Evolutionary conservation across 202 grass and related monocot genomes (phyloP).

Genomic region (Bolboschoenoplectus hybrid): DNA sequence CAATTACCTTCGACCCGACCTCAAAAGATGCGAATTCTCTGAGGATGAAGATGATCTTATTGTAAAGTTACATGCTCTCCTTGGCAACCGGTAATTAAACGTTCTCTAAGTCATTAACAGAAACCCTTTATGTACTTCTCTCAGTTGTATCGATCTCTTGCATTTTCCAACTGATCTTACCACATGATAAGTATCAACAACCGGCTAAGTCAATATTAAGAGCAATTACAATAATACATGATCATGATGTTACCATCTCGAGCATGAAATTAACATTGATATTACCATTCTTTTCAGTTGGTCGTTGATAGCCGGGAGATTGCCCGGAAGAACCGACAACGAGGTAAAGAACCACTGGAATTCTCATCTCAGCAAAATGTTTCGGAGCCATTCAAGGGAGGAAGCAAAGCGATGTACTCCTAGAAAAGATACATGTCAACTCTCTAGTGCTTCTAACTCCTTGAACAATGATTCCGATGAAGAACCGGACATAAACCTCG

Average conservation of each 20-base stretch:
- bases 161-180: background rate
- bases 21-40: conserved; percentile 86
- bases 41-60: conserved; percentile 77
- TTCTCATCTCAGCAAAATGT: conserved; percentile 40
- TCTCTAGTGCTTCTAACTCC: conserved; percentile 3
- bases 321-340: conserved; percentile 50
- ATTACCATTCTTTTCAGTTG: conserved; percentile 40
- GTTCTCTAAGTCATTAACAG: background rate
- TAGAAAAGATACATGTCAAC: background rate
- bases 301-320: conserved; percentile 61
- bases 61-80: conserved; percentile 61
- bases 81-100: conserved; percentile 62
- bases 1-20: conserved; percentile 89
- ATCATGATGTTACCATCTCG: background rate
- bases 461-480: background rate
- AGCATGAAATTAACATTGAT: background rate
- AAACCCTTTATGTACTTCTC: background rate
- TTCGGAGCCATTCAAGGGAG: background rate
- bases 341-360: conserved; percentile 42
- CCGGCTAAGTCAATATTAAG: background rate
- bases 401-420: background rate
- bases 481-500: background rate
- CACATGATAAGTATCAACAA: background rate
- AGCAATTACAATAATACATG: background rate
- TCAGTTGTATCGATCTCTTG: background rate